Evolutionary conservation across 495 filamentous ascomycete species (phyloP).

Genomic region (Daldinia caldariorum): DNA sequence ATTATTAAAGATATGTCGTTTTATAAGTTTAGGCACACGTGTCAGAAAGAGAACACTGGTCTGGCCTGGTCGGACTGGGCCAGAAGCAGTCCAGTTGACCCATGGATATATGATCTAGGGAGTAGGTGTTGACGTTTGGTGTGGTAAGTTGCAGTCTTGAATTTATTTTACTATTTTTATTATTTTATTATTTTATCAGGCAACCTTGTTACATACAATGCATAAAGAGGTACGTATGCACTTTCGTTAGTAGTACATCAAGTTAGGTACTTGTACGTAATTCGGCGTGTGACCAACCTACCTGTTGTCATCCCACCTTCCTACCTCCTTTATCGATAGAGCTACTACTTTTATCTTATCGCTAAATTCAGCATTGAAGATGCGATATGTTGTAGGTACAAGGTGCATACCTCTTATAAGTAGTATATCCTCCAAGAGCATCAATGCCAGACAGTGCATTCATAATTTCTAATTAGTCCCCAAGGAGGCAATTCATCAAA

Average conservation of each 20-base stretch:
- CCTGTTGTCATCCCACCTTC: not conserved
- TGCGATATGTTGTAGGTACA: too few species aligned
- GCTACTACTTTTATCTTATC: not conserved
- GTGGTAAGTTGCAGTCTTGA: slow-evolving; percentile 16
- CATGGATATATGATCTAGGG: slow-evolving; percentile 39
- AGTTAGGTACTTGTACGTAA: too few species aligned
- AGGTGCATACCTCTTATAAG: too few species aligned
- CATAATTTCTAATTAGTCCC: not conserved
- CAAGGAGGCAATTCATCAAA: not conserved
- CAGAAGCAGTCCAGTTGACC: slow-evolving; percentile 39
- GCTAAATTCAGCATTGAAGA: too few species aligned
- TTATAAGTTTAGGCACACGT: slow-evolving; percentile 31
- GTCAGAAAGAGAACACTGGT: slow-evolving; percentile 33
- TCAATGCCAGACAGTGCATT: not conserved
- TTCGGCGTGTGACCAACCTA: too few species aligned
- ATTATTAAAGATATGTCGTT: slow-evolving; percentile 6
- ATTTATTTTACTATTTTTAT: not conserved
- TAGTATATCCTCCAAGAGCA: not conserved
- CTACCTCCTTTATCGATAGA: not conserved
- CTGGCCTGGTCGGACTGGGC: slow-evolving; percentile 40
- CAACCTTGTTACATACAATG: too few species aligned
- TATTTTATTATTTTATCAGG: too few species aligned
- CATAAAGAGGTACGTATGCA: not conserved
- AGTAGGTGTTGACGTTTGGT: not conserved
- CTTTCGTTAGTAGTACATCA: too few species aligned